Conservation (phyloP, 768 basidiomycete species). For the Russula sp. region DNA sequence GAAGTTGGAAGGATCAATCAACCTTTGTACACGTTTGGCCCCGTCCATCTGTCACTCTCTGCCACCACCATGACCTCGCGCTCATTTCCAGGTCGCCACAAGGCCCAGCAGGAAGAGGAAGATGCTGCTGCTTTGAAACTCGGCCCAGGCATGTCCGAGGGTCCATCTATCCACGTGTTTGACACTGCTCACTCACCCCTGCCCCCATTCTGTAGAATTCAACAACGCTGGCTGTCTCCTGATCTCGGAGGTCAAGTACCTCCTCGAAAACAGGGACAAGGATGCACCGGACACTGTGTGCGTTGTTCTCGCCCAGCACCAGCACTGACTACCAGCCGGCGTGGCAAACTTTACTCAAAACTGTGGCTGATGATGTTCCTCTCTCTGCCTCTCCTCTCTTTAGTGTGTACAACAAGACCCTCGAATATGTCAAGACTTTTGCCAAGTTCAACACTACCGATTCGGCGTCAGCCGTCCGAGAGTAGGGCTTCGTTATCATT, state of each 20-base stretch:
- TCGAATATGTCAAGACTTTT: conserved; percentile 88
- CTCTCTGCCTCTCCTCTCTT: neutral
- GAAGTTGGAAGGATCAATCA: neutral
- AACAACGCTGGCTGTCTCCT: conserved; percentile 87
- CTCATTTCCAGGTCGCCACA: conserved; percentile 50
- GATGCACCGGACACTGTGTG: conserved; percentile 84
- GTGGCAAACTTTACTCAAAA: neutral
- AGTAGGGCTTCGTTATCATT: conserved; percentile 1
- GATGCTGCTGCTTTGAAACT: conserved; percentile 82
- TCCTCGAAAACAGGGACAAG: conserved; percentile 81
- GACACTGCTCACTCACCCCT: neutral
- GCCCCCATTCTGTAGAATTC: conserved; percentile 49
- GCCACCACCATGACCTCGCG: conserved; percentile 44
- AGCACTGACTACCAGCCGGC: neutral
- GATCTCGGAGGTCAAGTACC: conserved; percentile 88
- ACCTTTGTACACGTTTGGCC: conserved; percentile 1
- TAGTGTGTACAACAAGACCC: conserved; percentile 89
- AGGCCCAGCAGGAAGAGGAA: conserved; percentile 66
- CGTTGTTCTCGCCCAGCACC: conserved; percentile 25
- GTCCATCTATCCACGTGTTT: neutral
- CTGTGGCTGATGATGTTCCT: neutral
- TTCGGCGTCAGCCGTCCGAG: conserved; percentile 75
- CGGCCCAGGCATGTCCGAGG: conserved; percentile 48
- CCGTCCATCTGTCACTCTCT: too few species aligned
- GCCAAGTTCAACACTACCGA: conserved; percentile 85